Conservation (phyloP, 352 stramenopile species). For the Pythium brachiatum region DNA sequence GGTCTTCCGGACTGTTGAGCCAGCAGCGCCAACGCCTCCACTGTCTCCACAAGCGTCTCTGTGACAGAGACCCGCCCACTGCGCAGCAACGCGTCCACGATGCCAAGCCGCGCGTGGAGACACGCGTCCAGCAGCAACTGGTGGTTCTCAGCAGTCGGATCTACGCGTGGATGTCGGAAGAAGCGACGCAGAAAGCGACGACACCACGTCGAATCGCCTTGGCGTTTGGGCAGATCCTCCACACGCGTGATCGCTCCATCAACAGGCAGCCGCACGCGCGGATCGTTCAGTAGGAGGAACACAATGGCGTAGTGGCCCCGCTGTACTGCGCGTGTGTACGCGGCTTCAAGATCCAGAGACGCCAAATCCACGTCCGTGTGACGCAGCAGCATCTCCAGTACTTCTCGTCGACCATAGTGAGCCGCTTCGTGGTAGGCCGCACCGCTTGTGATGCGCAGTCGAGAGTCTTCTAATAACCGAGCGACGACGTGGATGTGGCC, state of each 20-base stretch:
- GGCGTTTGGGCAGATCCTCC: constrained; percentile 13
- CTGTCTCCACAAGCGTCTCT: constrained; percentile 1
- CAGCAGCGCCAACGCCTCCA: constrained; percentile 2
- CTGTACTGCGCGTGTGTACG: background rate
- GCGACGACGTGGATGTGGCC: constrained; percentile 13
- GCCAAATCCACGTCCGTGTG: background rate
- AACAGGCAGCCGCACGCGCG: background rate
- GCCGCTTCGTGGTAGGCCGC: constrained; percentile 16
- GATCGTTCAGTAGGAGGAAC: constrained; percentile 11
- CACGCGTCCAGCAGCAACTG: constrained; percentile 21
- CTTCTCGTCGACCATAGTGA: constrained; percentile 8
- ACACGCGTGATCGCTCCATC: constrained; percentile 7
- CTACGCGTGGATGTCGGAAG: constrained; percentile 17
- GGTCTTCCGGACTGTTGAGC: background rate
- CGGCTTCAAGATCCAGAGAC: constrained; percentile 6
- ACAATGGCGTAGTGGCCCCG: constrained; percentile 16
- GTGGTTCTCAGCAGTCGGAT: constrained; percentile 14
- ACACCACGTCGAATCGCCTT: constrained; percentile 17
- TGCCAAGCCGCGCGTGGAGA: background rate
- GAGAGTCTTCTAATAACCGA: constrained; percentile 5
- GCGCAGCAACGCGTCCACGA: constrained; percentile 19
- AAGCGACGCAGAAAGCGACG: constrained; percentile 18
- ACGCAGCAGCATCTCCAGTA: constrained; percentile 10
- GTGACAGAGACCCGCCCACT: constrained; percentile 5
- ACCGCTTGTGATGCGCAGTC: constrained; percentile 13